phyloP scores from a whole-genome alignment of 2,329 filamentous ascomycete species.

The Xylaria sp. region DNA sequence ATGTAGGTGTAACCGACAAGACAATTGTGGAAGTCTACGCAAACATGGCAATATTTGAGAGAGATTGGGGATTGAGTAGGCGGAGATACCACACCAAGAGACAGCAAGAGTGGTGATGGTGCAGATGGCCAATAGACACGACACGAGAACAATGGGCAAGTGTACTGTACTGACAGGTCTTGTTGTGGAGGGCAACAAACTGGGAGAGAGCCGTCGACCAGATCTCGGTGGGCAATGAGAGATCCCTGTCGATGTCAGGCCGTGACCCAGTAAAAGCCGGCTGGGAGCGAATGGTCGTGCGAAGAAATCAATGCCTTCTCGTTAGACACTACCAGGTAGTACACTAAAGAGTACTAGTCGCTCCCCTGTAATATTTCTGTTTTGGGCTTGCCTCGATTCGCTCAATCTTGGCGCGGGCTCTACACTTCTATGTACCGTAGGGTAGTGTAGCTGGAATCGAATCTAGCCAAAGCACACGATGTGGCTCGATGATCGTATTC shows the following conservation, averaged over 20 bases:
- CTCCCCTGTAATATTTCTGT: conserved; percentile 31
- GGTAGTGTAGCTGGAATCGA: conserved; percentile 9
- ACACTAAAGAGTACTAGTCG: conserved; percentile 12
- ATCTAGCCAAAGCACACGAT: not conserved
- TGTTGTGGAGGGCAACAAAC: conserved; percentile 47
- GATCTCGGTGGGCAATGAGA: conserved; percentile 37
- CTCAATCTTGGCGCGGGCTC: conserved; percentile 18
- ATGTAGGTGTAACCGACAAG: conserved; percentile 16
- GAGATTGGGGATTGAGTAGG: conserved; percentile 15
- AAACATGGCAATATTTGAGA: conserved; percentile 28
- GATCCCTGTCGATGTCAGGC: conserved; percentile 39
- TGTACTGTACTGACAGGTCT: conserved; percentile 34
- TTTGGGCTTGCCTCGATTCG: conserved; percentile 30
- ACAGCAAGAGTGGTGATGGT: conserved; percentile 22
- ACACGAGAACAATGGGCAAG: conserved; percentile 20
- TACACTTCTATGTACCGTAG: not conserved
- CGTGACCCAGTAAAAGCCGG: conserved; percentile 30
- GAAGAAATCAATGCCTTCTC: conserved; percentile 15
- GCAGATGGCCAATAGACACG: conserved; percentile 32
- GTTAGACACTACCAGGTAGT: conserved; percentile 1
- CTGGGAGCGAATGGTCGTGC: conserved; percentile 9
- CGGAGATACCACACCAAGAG: conserved; percentile 1
- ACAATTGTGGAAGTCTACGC: conserved; percentile 1
- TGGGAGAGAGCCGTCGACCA: conserved; percentile 29
- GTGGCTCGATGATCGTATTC: not conserved